Base-by-base conservation (phyloP, 202 grass and related monocot genomes). In the Dendrocalamus latiflorus region DNA sequence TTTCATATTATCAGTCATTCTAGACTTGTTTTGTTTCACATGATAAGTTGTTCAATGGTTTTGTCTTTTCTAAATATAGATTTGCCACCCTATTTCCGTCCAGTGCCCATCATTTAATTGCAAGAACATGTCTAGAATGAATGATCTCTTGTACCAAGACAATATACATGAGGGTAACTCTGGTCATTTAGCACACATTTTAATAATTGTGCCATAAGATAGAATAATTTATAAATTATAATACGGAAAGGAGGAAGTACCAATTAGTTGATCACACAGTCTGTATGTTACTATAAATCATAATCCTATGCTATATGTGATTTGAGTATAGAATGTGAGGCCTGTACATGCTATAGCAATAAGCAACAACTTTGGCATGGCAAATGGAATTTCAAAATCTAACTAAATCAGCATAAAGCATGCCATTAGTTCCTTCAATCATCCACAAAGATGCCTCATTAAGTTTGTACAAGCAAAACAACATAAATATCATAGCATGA, bases 381-480 rank as follows among this genome's bases (percentile, higher is more conserved):
- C 55, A 78, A 72, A 30, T 57, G 26, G 12, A 78, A 45, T 47
- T 45, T 81, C 51, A 4, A 21, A 60, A 69, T 70, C 51, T 36
- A n/a, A 49, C 2, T 61, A 47, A 47, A 61, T 33, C 22, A 36
- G 67, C 39, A 72, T 60, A 28, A 42, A 38, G 5, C 12, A 81
- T 5, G 13, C 10, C 17, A 73, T 73, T 73, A 54, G 16, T 37
- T 28, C 22, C 50, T 81, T 71, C 66, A 71, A 58, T 48, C 17
- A 48, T 61, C 39, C 39, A 37, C 13, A 72, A 3, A 54, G 17
- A 62, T 38, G 39, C 39, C 41, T 71, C 28, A 44, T 67, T 62
- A 77, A 77, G 57, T 59, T 59, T 22, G 56, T 60, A 72, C 54
- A 48, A n/a, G 25, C 25, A 50, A 49, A 72, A 72, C 45, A 72